These are phyloP conservation scores for Theileria orientalis DNA, from an alignment of 169 alveolate genomes.

Conservation along the genomic window DNA sequence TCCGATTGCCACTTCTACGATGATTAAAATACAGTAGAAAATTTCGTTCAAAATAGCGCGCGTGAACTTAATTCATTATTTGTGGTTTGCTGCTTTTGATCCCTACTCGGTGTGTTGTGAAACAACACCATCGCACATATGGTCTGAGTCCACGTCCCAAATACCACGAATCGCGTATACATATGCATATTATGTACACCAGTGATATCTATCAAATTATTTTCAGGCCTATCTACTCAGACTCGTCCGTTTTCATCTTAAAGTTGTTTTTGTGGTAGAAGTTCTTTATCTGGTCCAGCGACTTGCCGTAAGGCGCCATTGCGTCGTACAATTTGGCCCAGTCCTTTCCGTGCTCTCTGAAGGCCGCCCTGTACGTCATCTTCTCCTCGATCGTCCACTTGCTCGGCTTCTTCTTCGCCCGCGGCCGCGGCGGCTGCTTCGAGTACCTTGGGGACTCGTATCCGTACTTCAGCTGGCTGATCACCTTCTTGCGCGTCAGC, in stretches of 20 bases:
- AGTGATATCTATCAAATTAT: no score
- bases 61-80: background rate
- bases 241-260: background rate
- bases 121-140: background rate
- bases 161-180: no score
- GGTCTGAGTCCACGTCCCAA: no score
- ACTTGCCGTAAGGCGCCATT: slow-evolving; percentile 57
- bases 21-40: background rate
- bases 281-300: slow-evolving; percentile 63
- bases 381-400: slow-evolving; percentile 65
- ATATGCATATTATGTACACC: background rate
- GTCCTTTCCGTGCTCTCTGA: slow-evolving; percentile 53
- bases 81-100: no score
- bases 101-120: slow-evolving; percentile 4
- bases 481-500: slow-evolving; percentile 9
- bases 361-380: slow-evolving; percentile 32
- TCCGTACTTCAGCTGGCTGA: background rate
- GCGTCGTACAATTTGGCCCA: slow-evolving; percentile 53
- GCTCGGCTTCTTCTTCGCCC: slow-evolving; percentile 41
- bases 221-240: no score
- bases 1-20: background rate
- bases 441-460: slow-evolving; percentile 13
- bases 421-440: slow-evolving; percentile 9
- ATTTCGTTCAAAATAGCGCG: background rate
- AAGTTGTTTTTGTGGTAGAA: slow-evolving; percentile 52